phyloP scores from a whole-genome alignment of 345 rosid genomes.

The Pistacia vera region DNA sequence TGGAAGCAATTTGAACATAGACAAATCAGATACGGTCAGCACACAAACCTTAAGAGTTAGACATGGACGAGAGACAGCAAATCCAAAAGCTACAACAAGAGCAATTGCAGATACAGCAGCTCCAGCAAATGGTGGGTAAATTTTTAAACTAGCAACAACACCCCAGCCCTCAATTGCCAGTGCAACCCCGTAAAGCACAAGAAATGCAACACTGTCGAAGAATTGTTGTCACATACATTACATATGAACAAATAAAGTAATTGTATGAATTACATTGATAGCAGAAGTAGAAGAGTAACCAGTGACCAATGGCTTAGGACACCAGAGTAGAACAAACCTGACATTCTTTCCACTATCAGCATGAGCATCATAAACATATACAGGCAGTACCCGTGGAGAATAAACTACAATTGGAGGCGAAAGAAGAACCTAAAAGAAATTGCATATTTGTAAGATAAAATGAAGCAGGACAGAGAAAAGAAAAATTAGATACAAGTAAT shows the following conservation, averaged over 20 bases:
- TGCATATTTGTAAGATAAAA: not conserved
- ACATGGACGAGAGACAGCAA: slow-evolving; percentile 99
- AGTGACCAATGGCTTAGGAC: slow-evolving; percentile 6
- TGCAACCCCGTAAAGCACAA: slow-evolving; percentile 95
- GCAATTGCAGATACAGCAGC: slow-evolving; percentile 98
- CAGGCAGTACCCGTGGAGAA: slow-evolving; percentile 98
- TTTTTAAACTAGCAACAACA: slow-evolving; percentile 96
- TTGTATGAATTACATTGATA: slow-evolving; percentile 12
- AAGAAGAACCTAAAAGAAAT: slow-evolving; percentile 78
- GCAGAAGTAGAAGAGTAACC: slow-evolving; percentile 8
- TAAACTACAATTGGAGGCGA: slow-evolving; percentile 99
- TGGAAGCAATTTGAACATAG: slow-evolving; percentile 1
- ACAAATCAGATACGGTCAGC: not conserved
- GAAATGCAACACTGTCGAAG: slow-evolving; percentile 83
- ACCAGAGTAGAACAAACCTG: slow-evolving; percentile 60
- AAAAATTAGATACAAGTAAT: slow-evolving; percentile 2
- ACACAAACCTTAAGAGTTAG: slow-evolving; percentile 84
- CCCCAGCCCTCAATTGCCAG: slow-evolving; percentile 99
- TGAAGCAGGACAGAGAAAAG: slow-evolving; percentile 9
- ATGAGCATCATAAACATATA: slow-evolving; percentile 97
- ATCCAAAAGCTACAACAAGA: slow-evolving; percentile 97
- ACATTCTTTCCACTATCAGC: slow-evolving; percentile 98
- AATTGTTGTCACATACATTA: slow-evolving; percentile 16
- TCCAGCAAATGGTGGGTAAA: slow-evolving; percentile 99
- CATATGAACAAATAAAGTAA: not conserved